Conservation (phyloP, 805 yeast species). For the Starmera amethionina region DNA sequence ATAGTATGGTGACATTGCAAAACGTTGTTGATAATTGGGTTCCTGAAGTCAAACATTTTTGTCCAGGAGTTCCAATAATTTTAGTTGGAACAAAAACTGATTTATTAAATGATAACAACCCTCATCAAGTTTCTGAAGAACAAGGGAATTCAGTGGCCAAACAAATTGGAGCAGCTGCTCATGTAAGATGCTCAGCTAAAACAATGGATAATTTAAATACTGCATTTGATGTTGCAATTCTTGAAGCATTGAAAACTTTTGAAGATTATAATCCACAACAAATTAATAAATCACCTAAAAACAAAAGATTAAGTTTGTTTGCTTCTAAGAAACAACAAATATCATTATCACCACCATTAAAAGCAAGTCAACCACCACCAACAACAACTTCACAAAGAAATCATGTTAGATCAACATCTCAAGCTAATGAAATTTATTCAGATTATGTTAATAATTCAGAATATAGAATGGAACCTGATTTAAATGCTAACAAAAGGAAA, state of each 20-base stretch:
- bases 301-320: neutral
- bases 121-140: slow-evolving; percentile 21
- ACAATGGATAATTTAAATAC: slow-evolving; percentile 53
- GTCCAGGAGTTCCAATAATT: slow-evolving; percentile 69
- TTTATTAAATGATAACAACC: slow-evolving; percentile 24
- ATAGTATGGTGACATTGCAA: slow-evolving; percentile 49
- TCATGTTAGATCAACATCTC: too few relatives aligned
- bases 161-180: slow-evolving; percentile 58
- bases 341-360: neutral
- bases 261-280: neutral
- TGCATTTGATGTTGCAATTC: slow-evolving; percentile 54
- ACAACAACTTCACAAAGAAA: too few relatives aligned
- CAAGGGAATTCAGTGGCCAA: slow-evolving; percentile 33
- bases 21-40: slow-evolving; percentile 79
- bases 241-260: slow-evolving; percentile 13
- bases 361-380: too few relatives aligned
- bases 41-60: slow-evolving; percentile 77
- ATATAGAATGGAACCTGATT: slow-evolving; percentile 5
- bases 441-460: slow-evolving; percentile 11
- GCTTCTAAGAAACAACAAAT: neutral
- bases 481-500: slow-evolving; percentile 2
- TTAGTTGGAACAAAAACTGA: slow-evolving; percentile 83
- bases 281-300: neutral
- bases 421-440: neutral
- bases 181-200: slow-evolving; percentile 74